Base-by-base conservation (phyloP, 768 basidiomycete genomes). In the Leccinellum luteum region DNA sequence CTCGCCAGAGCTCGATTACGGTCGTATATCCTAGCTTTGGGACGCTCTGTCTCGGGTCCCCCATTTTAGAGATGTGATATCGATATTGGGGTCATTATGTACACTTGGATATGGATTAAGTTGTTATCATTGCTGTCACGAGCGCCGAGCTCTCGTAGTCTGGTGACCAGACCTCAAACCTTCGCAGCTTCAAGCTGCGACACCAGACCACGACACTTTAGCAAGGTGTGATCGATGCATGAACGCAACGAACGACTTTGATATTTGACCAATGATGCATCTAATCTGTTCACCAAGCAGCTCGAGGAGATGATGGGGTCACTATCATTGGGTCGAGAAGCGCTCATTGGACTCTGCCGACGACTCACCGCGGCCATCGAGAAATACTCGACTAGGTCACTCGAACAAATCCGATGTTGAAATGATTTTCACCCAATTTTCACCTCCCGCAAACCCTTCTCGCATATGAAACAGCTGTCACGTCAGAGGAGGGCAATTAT, bases 1-100 rank as follows among this genome's bases (percentile, higher is more conserved):
- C 52, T 53, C 54, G 13, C 58, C 58, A 2, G 55, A 43, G 6
- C 51, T 44, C 0, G 59, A 65, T 49, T 54, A 15, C 13, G 8
- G 13, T 60, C 4, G 27, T 52, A 17, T 13, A 27, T 8, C 15
- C 17, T 17, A 49, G 30, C 28, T 6, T 17, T 23, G 52, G 35
- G 28, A 31, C 2, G 45, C 7, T 41, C 0, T 41, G 38, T n/a
- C 10, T 10, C n/a, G 0, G n/a, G n/a, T n/a, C 10, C 38, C n/a
- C 0, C 38, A n/a, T 41, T 41, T 5, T 2, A 41, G 38, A 41
- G n/a, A n/a, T 10, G 28, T 17, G 52, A 30, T 23, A 30, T 23
- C 15, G 52, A 30, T 23, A 30, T 23, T 17, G 14, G 28, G 9
- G 30, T 8, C 30, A 14, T 32, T 12, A 23, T 54, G 14, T 52